Evolutionary conservation across 805 yeast species (phyloP).

Genomic region (Brettanomyces custersianus): DNA sequence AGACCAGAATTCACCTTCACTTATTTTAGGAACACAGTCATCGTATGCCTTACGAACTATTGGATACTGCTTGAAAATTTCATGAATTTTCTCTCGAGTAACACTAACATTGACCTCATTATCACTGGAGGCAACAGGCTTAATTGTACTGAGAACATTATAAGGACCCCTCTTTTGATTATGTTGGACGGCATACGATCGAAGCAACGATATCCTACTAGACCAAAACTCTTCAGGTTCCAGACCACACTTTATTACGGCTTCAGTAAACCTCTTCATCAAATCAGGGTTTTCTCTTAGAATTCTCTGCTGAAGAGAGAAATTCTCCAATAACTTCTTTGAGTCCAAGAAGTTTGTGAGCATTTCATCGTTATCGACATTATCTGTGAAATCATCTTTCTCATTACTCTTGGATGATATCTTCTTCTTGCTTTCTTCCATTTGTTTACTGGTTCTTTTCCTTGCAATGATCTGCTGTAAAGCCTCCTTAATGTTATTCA

Average conservation of each 20-base stretch:
- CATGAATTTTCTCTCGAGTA: conserved; percentile 82
- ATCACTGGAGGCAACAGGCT: conserved; percentile 87
- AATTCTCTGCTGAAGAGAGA: conserved; percentile 69
- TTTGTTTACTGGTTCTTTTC: conserved; percentile 39
- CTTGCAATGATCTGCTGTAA: conserved; percentile 63
- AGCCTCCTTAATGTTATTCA: conserved; percentile 64
- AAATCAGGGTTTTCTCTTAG: conserved; percentile 60
- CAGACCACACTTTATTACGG: conserved; percentile 71
- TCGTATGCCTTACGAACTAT: conserved; percentile 80
- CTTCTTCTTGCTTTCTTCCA: conserved; percentile 5
- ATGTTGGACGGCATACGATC: conserved; percentile 79
- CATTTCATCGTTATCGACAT: conserved; percentile 18
- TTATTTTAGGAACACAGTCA: conserved; percentile 82
- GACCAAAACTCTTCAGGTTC: conserved; percentile 85
- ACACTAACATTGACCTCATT: conserved; percentile 90
- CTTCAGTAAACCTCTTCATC: conserved; percentile 73
- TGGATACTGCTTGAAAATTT: conserved; percentile 88
- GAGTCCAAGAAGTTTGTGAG: conserved; percentile 38
- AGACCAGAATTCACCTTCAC: conserved; percentile 94
- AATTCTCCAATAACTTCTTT: conserved; percentile 54
- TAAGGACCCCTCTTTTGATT: conserved; percentile 89
- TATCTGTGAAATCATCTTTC: not conserved
- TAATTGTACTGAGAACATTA: conserved; percentile 86
- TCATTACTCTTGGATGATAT: not conserved
- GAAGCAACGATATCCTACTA: conserved; percentile 63